A percentile compares a stretch with the other conserved stretches of the same genome.
Evolutionary conservation across 2,329 filamentous ascomycete genomes (phyloP).

Genomic region (Colletotrichum gigasporum): DNA sequence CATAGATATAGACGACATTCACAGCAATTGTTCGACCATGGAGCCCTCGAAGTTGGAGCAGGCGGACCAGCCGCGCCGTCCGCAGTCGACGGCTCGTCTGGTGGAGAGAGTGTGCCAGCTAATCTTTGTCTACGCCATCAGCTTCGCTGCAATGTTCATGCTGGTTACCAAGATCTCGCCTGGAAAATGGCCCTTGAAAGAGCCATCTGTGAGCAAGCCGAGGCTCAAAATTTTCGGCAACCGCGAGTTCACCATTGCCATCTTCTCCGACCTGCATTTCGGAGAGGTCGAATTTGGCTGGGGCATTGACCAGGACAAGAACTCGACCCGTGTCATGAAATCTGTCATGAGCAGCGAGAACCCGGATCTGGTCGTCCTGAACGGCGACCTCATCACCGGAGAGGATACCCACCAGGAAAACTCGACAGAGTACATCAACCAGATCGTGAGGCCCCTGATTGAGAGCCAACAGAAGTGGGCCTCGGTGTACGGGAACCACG

Average conservation of each 20-base stretch:
- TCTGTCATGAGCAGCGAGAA: constrained; percentile 55
- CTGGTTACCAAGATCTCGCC: constrained; percentile 32
- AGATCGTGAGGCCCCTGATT: constrained; percentile 58
- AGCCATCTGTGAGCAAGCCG: constrained; percentile 28
- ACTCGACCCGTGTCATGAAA: constrained; percentile 56
- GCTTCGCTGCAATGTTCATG: constrained; percentile 30
- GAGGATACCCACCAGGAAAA: constrained; percentile 61
- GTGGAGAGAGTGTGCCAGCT: constrained; percentile 25
- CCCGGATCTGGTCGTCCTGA: constrained; percentile 65
- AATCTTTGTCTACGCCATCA: constrained; percentile 27
- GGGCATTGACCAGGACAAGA: constrained; percentile 53
- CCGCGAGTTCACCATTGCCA: constrained; percentile 38
- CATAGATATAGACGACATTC: background rate
- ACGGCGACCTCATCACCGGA: constrained; percentile 71
- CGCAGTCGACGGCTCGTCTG: constrained; percentile 17
- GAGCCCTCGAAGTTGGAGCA: constrained; percentile 16
- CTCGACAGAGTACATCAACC: constrained; percentile 58
- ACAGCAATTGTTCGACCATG: constrained; percentile 1
- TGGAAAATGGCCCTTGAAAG: constrained; percentile 25
- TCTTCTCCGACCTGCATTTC: constrained; percentile 67
- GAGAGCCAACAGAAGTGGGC: constrained; percentile 59
- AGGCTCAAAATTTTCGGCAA: constrained; percentile 2
- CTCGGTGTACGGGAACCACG: constrained; percentile 70
- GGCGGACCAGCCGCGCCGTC: constrained; percentile 14
- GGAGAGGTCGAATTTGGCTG: constrained; percentile 55